Base-by-base conservation (phyloP, 2,329 filamentous ascomycete genomes). In the Fusarium tanahbumbuense region DNA sequence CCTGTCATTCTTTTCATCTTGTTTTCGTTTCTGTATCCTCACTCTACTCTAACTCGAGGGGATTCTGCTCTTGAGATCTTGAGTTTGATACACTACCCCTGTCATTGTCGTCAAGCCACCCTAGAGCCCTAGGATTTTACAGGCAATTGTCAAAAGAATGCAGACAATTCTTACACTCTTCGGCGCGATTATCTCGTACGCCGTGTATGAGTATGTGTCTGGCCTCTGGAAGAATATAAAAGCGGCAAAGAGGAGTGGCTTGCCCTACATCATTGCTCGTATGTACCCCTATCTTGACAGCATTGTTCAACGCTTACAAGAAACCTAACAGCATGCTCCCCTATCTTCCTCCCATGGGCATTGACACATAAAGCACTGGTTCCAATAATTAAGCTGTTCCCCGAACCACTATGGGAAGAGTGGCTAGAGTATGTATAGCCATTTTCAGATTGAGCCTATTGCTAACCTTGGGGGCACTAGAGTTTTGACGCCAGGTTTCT, bases 401-500 rank as follows among this genome's bases (percentile, higher is more conserved):
- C 90, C 1, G 79, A 79, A 45, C 80, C 82, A 18, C 86, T 83
- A 78, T 89, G 86, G 80, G 82, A 88, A 57, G 73, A 82, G 54
- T 89, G 89, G 86, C 76, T 91, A 46, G 83, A 86, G 89, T 91
- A 83, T 70, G 88, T 76, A 44, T 45, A 44, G 22, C 8, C 8
- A 6, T 25, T 18, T 22, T 42, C 32, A 32, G 27, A 25, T 60
- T 20, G 23, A 40, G 10, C 30, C 34, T 30, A 40, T 59, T 69
- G 70, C 56, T 75, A 53, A 52, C 34, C 9, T 28, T 16, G 45
- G 45, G 40, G 13, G 27, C 18, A 18, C 32, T 10, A 89, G 87
- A 45, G 79, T 87, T 69, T 75, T 91, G 68, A 76, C 82, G n/a
- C 86, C 86, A 3, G 87, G 92, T 72, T 92, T 88, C 84, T 76